These are phyloP conservation scores for Torulaspora delbrueckii DNA, from an alignment of 805 yeast genomes.

Conservation along the genomic window DNA sequence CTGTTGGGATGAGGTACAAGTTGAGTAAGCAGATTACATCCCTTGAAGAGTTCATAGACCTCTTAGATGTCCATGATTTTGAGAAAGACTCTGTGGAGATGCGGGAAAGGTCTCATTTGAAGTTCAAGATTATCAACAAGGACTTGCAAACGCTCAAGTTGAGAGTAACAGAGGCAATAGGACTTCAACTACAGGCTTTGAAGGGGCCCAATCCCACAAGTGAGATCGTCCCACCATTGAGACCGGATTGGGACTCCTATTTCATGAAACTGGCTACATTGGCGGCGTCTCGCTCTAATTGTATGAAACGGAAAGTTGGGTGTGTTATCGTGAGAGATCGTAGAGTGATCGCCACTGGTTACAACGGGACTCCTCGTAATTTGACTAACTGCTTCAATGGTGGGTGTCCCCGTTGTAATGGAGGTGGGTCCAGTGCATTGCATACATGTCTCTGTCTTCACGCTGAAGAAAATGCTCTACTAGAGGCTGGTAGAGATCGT, in stretches of 20 bases:
- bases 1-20: constrained; percentile 45
- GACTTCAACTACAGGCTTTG: constrained; percentile 15
- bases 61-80: constrained; percentile 30
- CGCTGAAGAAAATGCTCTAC: constrained; percentile 93
- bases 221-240: constrained; percentile 29
- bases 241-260: constrained; percentile 96
- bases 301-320: constrained; percentile 97
- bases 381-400: constrained; percentile 88
- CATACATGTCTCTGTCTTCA: constrained; percentile 89
- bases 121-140: constrained; percentile 16
- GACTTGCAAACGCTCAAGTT: constrained; percentile 4
- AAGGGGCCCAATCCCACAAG: constrained; percentile 11
- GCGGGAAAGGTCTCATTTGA: constrained; percentile 26
- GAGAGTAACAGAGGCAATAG: constrained; percentile 13
- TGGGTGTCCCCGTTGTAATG: constrained; percentile 87
- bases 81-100: constrained; percentile 17
- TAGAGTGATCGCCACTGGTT: constrained; percentile 91
- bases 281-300: constrained; percentile 88
- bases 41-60: constrained; percentile 33
- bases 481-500: constrained; percentile 91
- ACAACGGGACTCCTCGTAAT: constrained; percentile 94
- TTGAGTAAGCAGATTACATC: constrained; percentile 19
- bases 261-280: constrained; percentile 90
- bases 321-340: constrained; percentile 86
- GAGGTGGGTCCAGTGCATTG: constrained; percentile 60